Evolutionary conservation across 495 filamentous ascomycete genomes (phyloP), one percentile per base, ranked within the genome.

Genomic region (Sabuloglossum arenarium): DNA sequence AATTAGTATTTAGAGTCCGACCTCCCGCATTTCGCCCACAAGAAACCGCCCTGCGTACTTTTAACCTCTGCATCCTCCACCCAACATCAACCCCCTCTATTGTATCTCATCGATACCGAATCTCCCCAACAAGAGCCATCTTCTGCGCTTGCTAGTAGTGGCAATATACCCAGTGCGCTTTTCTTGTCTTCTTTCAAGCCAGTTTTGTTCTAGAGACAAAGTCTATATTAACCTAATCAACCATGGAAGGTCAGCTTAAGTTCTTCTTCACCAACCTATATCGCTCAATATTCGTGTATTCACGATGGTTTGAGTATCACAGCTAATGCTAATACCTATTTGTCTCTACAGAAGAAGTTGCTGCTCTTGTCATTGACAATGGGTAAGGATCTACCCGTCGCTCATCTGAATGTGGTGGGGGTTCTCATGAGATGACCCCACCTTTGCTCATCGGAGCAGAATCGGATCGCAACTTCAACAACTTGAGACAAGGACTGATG

Each of bases 301-400:
- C 16, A 16, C 16, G 39, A 10, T n/a, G 10, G 1, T 10, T 4
- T 23, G 9, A n/a, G 12, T 6, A 14, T 23, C n/a, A 12, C 39
- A n/a, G 19, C 21, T 11, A 28, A 11, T 29, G 47, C 47, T 51
- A n/a, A 51, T 30, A 42, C 27, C 10, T 1, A 34, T 58, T 58
- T 14, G 16, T 12, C 19, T 32, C 56, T 77, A 73, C 70, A 97
- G 91, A 98, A 78, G 91, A 98, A 85, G 91, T 98, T 76, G 91
- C 91, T 73, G 91, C 91, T 74, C 90, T 98, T 87, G 91, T 98
- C 75, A 98, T 98, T 75, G 91, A 98, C 88, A 98, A 98, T 97
- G 91, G 91, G 91, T 98, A 86, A 81, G 87, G 68, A 67, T 56
- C 62, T 25, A 29, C 43, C 25, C 54, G 56, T 63, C 55, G 59